Percentiles rank a stretch among this genome's conserved stretches.
phyloP scores from a whole-genome alignment of 1,139 yeast genomes.

The Pneumocystis jirovecii region DNA sequence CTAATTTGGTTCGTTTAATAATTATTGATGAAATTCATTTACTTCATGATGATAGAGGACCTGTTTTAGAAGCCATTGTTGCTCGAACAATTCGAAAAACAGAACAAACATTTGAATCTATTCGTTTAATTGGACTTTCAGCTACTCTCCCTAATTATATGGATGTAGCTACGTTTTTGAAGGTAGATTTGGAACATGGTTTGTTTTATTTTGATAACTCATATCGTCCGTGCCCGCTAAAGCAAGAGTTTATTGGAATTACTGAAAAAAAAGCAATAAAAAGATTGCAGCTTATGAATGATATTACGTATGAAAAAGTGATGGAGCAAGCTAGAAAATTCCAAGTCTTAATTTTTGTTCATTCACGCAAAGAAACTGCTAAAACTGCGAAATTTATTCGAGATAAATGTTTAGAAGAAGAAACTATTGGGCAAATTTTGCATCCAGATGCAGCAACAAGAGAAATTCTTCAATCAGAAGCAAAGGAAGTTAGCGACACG shows the following conservation, averaged over 20 bases:
- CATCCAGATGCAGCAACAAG: slow-evolving; percentile 44
- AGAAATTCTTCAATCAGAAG: slow-evolving; percentile 50
- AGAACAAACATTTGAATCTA: slow-evolving; percentile 32
- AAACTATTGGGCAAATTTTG: slow-evolving; percentile 34
- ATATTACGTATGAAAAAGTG: slow-evolving; percentile 76
- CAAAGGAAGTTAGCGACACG: slow-evolving; percentile 39
- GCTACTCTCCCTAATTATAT: slow-evolving; percentile 85
- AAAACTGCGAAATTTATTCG: slow-evolving; percentile 66
- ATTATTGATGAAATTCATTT: slow-evolving; percentile 89
- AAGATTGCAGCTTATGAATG: slow-evolving; percentile 69
- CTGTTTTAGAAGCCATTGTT: slow-evolving; percentile 78
- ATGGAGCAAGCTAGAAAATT: slow-evolving; percentile 51
- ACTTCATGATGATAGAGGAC: slow-evolving; percentile 89
- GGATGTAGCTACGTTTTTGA: slow-evolving; percentile 73
- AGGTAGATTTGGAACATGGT: slow-evolving; percentile 46
- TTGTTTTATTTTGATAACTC: slow-evolving; percentile 68
- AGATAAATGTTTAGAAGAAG: slow-evolving; percentile 45
- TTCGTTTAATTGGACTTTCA: slow-evolving; percentile 71
- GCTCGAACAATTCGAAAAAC: slow-evolving; percentile 49
- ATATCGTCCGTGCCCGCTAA: slow-evolving; percentile 83
- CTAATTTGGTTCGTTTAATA: slow-evolving; percentile 51
- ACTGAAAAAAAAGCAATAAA: slow-evolving; percentile 75
- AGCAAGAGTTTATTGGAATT: slow-evolving; percentile 76
- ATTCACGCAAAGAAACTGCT: slow-evolving; percentile 81
- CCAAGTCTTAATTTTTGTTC: slow-evolving; percentile 81